Conservation (phyloP, 495 filamentous ascomycete genomes). For the Podospora fimiseda region DNA sequence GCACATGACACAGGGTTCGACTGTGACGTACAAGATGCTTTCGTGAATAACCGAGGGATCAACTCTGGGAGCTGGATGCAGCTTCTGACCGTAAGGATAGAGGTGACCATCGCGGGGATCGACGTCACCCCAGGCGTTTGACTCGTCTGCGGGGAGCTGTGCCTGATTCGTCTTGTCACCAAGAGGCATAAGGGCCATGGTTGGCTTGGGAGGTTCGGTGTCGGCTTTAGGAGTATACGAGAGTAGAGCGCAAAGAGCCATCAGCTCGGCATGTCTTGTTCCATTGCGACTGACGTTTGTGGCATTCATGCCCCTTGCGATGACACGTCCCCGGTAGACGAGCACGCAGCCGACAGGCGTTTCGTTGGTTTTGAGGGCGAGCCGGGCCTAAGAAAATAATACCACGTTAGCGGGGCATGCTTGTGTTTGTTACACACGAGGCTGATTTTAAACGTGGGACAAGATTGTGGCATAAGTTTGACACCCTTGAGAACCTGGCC, state of each 20-base stretch:
- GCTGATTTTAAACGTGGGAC: constrained; percentile 1
- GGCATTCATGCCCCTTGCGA: constrained; percentile 89
- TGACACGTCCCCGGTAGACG: constrained; percentile 64
- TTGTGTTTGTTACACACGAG: neutral
- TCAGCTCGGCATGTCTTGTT: constrained; percentile 89
- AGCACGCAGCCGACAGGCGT: constrained; percentile 96
- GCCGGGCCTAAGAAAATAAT: constrained; percentile 53
- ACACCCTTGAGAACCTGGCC: neutral
- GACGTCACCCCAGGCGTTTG: constrained; percentile 36
- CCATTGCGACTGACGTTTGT: constrained; percentile 84
- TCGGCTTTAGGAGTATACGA: constrained; percentile 16
- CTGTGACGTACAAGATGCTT: constrained; percentile 87
- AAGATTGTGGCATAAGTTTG: constrained; percentile 1
- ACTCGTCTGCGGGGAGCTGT: constrained; percentile 1
- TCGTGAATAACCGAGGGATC: constrained; percentile 53
- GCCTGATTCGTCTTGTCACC: constrained; percentile 18
- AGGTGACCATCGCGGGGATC: constrained; percentile 39
- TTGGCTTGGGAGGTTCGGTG: neutral
- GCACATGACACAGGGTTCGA: constrained; percentile 98
- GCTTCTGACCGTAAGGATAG: constrained; percentile 46
- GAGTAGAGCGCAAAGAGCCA: constrained; percentile 63
- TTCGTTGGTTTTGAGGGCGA: constrained; percentile 75
- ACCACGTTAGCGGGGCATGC: neutral
- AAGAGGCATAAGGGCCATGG: constrained; percentile 7
- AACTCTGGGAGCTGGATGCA: constrained; percentile 38